Conservation (phyloP, 192 early-diverging fungal species). For the Spizellomyces punctatus region DNA sequence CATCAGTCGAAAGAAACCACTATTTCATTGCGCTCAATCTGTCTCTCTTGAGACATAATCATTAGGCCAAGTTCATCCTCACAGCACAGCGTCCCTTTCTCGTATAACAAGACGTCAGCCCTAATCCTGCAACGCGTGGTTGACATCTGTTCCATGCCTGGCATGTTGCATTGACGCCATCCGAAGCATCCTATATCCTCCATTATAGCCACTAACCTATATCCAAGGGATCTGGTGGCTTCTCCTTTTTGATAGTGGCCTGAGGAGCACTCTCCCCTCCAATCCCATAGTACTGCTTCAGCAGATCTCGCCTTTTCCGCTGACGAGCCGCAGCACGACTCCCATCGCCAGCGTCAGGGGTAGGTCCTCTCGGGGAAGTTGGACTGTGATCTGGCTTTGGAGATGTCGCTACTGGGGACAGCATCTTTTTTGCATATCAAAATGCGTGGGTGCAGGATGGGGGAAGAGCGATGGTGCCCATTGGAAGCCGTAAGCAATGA, state of each 20-base stretch:
- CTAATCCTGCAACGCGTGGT: no score
- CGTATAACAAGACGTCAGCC: no score
- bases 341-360: background rate
- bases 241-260: conserved; percentile 15
- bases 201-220: conserved; percentile 52
- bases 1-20: no score
- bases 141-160: no score
- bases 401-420: background rate
- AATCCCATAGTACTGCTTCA: conserved; percentile 50
- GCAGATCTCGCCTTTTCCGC: conserved; percentile 34
- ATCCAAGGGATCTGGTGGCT: conserved; percentile 66
- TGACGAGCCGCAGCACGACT: conserved; percentile 15
- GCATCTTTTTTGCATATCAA: background rate
- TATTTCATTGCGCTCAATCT: no score
- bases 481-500: no score
- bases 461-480: no score
- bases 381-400: background rate
- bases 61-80: no score
- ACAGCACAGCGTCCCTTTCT: no score
- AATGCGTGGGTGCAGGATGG: background rate
- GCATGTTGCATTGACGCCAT: no score
- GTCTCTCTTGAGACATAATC: no score
- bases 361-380: background rate
- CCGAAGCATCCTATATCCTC: no score
- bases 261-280: conserved; percentile 4